These are phyloP conservation scores for Oryza glumipatula DNA, from an alignment of 176 grass and related monocot species.

Conservation along the genomic window DNA sequence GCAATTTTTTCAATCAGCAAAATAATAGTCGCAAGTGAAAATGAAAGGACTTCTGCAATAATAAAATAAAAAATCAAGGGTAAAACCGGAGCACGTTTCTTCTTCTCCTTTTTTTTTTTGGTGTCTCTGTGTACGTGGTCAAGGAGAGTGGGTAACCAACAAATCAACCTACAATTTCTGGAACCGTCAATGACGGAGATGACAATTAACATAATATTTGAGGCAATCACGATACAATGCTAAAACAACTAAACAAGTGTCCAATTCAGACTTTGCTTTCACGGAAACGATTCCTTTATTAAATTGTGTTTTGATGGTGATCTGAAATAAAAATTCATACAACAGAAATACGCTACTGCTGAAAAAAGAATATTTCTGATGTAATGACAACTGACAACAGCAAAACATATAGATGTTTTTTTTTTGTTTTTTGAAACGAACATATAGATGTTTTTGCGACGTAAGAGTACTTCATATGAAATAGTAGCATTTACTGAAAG, in stretches of 20 bases:
- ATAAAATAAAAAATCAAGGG: background rate
- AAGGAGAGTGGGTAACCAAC: slow-evolving; percentile 30
- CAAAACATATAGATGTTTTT: background rate
- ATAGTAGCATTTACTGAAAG: background rate
- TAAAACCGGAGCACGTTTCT: slow-evolving; percentile 12
- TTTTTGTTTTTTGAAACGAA: background rate
- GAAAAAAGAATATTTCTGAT: slow-evolving; percentile 16
- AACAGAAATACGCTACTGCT: background rate
- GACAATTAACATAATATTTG: slow-evolving; percentile 1
- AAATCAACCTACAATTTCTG: background rate
- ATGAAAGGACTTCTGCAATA: background rate
- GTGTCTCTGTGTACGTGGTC: background rate
- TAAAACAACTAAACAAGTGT: background rate
- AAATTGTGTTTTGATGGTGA: background rate
- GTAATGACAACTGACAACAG: background rate
- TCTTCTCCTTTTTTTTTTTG: background rate
- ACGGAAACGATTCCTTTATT: slow-evolving; percentile 4
- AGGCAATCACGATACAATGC: background rate
- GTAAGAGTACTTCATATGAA: background rate
- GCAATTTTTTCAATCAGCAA: background rate
- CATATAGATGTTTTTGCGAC: background rate
- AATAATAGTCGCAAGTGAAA: background rate
- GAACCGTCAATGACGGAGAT: slow-evolving; percentile 17
- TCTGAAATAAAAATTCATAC: background rate
- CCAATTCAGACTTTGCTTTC: background rate